Conservation (phyloP, 345 rosid genomes). For the Cochlearia excelsa region DNA sequence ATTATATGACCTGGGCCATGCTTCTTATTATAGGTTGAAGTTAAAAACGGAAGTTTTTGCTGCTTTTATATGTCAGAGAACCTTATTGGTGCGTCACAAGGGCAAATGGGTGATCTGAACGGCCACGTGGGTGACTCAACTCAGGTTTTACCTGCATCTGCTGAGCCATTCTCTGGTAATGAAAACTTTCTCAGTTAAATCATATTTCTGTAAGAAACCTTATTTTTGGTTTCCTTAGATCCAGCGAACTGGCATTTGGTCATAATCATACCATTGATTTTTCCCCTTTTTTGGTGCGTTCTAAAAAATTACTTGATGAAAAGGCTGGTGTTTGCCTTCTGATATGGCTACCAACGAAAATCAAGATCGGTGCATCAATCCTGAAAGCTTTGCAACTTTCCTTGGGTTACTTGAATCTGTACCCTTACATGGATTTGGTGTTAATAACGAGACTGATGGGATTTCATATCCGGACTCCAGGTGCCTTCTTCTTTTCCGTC, state of each 20-base stretch:
- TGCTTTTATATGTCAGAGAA: slow-evolving; percentile 77
- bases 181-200: slow-evolving; percentile 14
- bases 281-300: slow-evolving; percentile 43
- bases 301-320: slow-evolving; percentile 42
- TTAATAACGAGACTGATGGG: slow-evolving; percentile 56
- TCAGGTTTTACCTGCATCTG: slow-evolving; percentile 63
- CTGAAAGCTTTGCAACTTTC: slow-evolving; percentile 67
- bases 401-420: slow-evolving; percentile 83
- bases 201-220: neutral
- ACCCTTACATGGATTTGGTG: slow-evolving; percentile 65
- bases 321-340: slow-evolving; percentile 53
- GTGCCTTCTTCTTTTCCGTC: slow-evolving; percentile 37
- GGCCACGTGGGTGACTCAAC: slow-evolving; percentile 43
- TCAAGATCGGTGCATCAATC: slow-evolving; percentile 68
- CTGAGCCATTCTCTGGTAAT: slow-evolving; percentile 54
- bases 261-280: neutral
- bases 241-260: slow-evolving; percentile 14
- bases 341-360: slow-evolving; percentile 48
- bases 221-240: slow-evolving; percentile 12
- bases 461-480: slow-evolving; percentile 57
- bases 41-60: slow-evolving; percentile 52
- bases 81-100: slow-evolving; percentile 43
- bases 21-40: slow-evolving; percentile 57
- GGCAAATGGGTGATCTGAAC: slow-evolving; percentile 34
- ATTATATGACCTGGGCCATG: slow-evolving; percentile 6